phyloP scores from a whole-genome alignment of 2,329 filamentous ascomycete genomes.

The Onygenales sp. region DNA sequence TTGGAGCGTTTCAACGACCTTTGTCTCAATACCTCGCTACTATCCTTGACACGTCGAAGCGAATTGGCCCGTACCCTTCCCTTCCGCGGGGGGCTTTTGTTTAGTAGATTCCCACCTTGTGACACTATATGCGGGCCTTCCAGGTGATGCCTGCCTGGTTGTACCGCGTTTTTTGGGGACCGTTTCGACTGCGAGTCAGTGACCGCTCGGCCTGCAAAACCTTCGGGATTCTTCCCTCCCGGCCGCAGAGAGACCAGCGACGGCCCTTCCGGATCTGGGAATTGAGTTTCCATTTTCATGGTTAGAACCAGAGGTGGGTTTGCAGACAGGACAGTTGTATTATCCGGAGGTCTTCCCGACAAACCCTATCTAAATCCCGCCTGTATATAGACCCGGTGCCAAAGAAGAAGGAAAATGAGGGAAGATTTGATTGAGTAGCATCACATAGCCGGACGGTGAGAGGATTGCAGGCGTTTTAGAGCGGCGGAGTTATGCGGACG shows the following conservation, averaged over 20 bases:
- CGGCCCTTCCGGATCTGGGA: background rate
- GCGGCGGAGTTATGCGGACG: background rate
- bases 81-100: slow-evolving; percentile 21
- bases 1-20: slow-evolving; percentile 33
- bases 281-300: slow-evolving; percentile 1
- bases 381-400: background rate
- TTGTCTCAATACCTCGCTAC: slow-evolving; percentile 40
- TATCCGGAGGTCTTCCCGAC: background rate
- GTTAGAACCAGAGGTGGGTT: background rate
- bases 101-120: slow-evolving; percentile 22
- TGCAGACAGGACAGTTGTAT: background rate
- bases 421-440: background rate
- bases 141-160: slow-evolving; percentile 18
- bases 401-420: background rate
- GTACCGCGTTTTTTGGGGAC: slow-evolving; percentile 8
- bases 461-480: background rate
- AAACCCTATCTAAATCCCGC: background rate
- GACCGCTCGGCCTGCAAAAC: background rate
- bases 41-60: slow-evolving; percentile 39
- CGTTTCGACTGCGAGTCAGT: background rate
- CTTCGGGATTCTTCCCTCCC: background rate
- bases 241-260: background rate
- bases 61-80: slow-evolving; percentile 26
- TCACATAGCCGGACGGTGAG: slow-evolving; percentile 1
- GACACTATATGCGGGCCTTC: slow-evolving; percentile 31